phyloP scores from a whole-genome alignment of 768 basidiomycete species.

The Suillus occidentalis region DNA sequence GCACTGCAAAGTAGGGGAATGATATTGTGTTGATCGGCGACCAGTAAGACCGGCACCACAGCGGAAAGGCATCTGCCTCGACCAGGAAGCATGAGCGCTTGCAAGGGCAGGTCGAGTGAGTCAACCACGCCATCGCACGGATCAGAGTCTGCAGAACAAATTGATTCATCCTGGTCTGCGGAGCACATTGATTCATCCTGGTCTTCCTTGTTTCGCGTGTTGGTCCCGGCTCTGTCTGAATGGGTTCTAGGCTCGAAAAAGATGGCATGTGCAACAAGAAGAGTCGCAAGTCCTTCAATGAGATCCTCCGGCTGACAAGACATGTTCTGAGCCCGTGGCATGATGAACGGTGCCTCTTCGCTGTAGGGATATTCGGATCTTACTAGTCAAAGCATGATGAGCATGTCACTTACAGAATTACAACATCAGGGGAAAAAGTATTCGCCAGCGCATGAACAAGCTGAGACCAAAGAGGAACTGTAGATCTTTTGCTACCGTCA shows the following conservation, averaged over 20 bases:
- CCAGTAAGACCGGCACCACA: too few relatives aligned
- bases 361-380: background rate
- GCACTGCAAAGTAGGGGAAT: too few relatives aligned
- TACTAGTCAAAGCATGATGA: background rate
- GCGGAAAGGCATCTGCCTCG: too few relatives aligned
- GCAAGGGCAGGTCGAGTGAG: too few relatives aligned
- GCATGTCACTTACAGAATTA: background rate
- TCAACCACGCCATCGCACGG: too few relatives aligned
- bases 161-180: too few relatives aligned
- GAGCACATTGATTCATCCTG: background rate
- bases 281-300: background rate
- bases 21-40: too few relatives aligned
- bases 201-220: background rate
- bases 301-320: background rate
- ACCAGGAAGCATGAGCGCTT: too few relatives aligned
- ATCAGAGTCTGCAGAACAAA: too few relatives aligned
- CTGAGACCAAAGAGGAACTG: background rate
- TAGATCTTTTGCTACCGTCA: background rate
- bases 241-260: too few relatives aligned
- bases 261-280: background rate
- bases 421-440: background rate
- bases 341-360: background rate
- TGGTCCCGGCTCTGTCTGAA: background rate
- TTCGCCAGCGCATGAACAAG: background rate
- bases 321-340: background rate